Conservation (phyloP, 2,329 filamentous ascomycete species). For the Amauroascus niger region DNA sequence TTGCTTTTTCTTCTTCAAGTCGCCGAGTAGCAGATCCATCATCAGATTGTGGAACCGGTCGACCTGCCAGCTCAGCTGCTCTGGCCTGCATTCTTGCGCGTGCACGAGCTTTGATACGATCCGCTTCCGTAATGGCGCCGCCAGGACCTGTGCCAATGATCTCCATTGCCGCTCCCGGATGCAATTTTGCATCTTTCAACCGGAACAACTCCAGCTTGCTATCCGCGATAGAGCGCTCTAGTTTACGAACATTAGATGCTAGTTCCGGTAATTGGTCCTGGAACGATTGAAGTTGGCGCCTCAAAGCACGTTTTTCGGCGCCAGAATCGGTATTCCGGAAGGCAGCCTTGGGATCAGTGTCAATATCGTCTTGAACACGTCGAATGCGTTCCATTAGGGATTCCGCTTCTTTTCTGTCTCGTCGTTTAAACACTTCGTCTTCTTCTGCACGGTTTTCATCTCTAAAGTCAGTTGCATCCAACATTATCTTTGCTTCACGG, state of each 20-base stretch:
- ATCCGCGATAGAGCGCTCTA: constrained; percentile 87
- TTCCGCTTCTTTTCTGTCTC: constrained; percentile 84
- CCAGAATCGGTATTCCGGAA: constrained; percentile 67
- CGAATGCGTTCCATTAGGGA: constrained; percentile 88
- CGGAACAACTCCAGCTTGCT: constrained; percentile 87
- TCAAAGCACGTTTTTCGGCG: constrained; percentile 74
- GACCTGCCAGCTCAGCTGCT: constrained; percentile 81
- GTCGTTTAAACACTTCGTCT: constrained; percentile 80
- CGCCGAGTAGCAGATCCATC: constrained; percentile 72
- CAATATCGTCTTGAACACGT: constrained; percentile 87
- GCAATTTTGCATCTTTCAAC: constrained; percentile 80
- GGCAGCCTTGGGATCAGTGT: constrained; percentile 71
- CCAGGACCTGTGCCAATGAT: constrained; percentile 91
- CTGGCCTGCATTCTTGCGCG: constrained; percentile 99
- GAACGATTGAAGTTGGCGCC: constrained; percentile 77
- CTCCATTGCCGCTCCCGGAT: constrained; percentile 67
- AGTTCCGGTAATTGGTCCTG: constrained; percentile 86
- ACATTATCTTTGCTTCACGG: constrained; percentile 81
- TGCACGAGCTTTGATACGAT: constrained; percentile 85
- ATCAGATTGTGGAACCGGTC: constrained; percentile 58
- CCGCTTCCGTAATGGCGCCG: constrained; percentile 80
- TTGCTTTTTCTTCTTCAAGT: constrained; percentile 77
- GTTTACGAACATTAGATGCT: constrained; percentile 80
- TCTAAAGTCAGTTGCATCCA: constrained; percentile 93
- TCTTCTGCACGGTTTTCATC: constrained; percentile 85